Base-by-base conservation (phyloP, 2,329 filamentous ascomycete species). In the Herpotrichia juniperi region DNA sequence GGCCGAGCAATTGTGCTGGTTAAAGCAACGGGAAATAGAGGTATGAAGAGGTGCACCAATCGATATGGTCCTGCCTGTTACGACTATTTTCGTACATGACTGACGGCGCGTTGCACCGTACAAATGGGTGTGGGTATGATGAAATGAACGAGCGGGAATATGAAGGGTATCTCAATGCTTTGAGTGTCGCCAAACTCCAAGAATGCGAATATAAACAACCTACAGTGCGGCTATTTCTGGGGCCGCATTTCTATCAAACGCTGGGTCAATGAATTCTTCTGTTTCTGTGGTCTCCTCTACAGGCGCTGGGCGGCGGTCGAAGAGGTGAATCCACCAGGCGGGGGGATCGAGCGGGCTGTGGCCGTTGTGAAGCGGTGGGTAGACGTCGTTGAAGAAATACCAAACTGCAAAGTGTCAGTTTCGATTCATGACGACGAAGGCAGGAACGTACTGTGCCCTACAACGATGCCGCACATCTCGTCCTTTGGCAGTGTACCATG, bases 381-480 rank as follows among this genome's bases (percentile, higher is more conserved):
- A 99, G 14, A 99, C 93, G 72, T 99, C 94, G 53, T 87, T 90
- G 75, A 97, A 97, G 78, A 97, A 99, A 75, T 97, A 99, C 89
- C 93, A 97, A 34, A 97, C 83, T 83, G 49, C 16, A 4, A 17
- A 3, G 10, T 11, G 48, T 67, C 53, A 64, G 57, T 46, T 10
- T 21, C 57, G 10, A 16, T 4, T 22, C 26, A 2, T 14, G 42
- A 30, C 10, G 6, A 22, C 0, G 14, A n/a, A 8, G 10, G 2
- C 21, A 21, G 25, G 12, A 35, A 54, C 80, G 50, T 72, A 83
- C 81, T 76, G 75, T 99, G 94, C 9, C 94, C 94, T 32, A 97
- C 93, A 9, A 94, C 86, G 14, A 97, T 91, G 3, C 94, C 94
- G 78, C 96, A 91, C 57, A 99, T 89, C 79, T 99, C 94, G 72